Base-by-base conservation (phyloP, 371 early-diverging fungal genomes). In the Apophysomyces trapeziformis region DNA sequence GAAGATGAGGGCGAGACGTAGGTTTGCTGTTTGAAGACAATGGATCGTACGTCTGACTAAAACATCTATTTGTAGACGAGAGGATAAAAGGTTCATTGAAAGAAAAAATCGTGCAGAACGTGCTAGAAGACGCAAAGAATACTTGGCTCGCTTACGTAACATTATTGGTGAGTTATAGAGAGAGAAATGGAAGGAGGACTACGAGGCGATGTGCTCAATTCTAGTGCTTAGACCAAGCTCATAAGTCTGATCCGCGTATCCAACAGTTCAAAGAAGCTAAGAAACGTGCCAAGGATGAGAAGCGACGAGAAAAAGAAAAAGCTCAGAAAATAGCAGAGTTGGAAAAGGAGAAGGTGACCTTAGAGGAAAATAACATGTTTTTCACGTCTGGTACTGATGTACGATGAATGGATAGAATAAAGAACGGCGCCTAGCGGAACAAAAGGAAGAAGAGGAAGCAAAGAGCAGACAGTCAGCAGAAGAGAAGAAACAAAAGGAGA, bases 51-150 rank as follows among this genome's bases (percentile, higher is more conserved):
- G 16, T 16, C 54, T 50, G 21, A 50, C 1, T 11, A 35, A 9
- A 50, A 9, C 16, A 26, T 8, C 6, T 41, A 2, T 13, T 6
- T 26, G 32, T 26, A 50, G 54, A 50, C 91, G 96, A 62, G 95
- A 95, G 66, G 90, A 95, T 74, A 93, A 91, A 85, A 84, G 96
- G 14, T 92, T 83, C 73, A 73, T 92, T 60, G 96, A 95, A 68
- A 73, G 82, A 63, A 90, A 93, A 85, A 96, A 96, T 87, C 85
- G 86, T 74, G 87, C 89, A 66, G 90, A 87, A 68, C 88, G 95
- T 38, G 82, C 88, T 46, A 87, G 85, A 75, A 76, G 74, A 50
- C 94, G 95, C 90, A 95, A 93, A 83, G 95, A 95, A 77, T 95
- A 96, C 77, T 92, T 79, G 68, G 84, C 90, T 65, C 87, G 95